Conservation (phyloP, 1,284 basidiomycete genomes). For the Hypsizygus ulmarius region DNA sequence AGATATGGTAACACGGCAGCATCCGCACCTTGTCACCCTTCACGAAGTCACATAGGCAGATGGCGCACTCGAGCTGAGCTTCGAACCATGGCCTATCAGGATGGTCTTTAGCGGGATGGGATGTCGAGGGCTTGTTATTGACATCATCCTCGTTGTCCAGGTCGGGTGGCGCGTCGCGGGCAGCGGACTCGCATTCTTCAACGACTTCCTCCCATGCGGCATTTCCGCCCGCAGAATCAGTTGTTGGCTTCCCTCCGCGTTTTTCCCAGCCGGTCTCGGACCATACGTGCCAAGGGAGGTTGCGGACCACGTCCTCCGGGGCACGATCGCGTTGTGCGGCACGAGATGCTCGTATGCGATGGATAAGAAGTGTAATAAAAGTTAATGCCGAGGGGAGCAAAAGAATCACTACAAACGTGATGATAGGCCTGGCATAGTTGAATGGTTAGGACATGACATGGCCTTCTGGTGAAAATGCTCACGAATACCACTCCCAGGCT, state of each 20-base stretch:
- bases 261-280: slow-evolving; percentile 77
- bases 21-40: slow-evolving; percentile 86
- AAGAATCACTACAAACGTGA: slow-evolving; percentile 77
- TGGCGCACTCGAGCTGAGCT: slow-evolving; percentile 79
- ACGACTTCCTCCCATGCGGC: slow-evolving; percentile 39
- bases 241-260: slow-evolving; percentile 42
- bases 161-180: neutral
- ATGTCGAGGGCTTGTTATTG: slow-evolving; percentile 40
- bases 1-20: slow-evolving; percentile 87
- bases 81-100: slow-evolving; percentile 68
- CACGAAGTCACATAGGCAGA: slow-evolving; percentile 83
- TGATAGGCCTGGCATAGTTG: slow-evolving; percentile 62
- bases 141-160: slow-evolving; percentile 6
- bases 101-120: slow-evolving; percentile 31
- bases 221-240: slow-evolving; percentile 26
- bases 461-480: slow-evolving; percentile 30
- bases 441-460: slow-evolving; percentile 10
- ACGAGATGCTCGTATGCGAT: slow-evolving; percentile 73
- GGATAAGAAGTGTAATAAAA: slow-evolving; percentile 76
- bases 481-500: slow-evolving; percentile 86
- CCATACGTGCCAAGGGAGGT: slow-evolving; percentile 79
- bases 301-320: slow-evolving; percentile 72
- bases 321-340: slow-evolving; percentile 79
- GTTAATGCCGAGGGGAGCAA: slow-evolving; percentile 80
- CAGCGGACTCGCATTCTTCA: slow-evolving; percentile 14